Evolutionary conservation across 2,329 filamentous ascomycete genomes (phyloP).

Genomic region (Exophiala oligosperma): DNA sequence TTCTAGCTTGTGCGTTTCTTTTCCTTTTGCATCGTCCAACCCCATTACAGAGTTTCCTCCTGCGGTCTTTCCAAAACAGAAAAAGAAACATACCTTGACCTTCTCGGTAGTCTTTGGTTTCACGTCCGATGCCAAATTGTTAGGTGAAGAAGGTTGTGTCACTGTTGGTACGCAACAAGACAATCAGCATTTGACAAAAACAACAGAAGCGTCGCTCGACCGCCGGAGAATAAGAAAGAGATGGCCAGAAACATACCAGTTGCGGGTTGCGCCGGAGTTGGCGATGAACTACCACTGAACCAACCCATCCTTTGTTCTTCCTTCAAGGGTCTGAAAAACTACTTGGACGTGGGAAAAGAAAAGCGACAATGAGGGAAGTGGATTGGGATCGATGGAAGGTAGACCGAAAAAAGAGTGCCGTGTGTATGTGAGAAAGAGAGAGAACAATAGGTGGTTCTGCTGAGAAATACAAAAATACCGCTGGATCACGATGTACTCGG

Average conservation of each 20-base stretch:
- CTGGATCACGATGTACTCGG: background rate
- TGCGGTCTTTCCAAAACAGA: background rate
- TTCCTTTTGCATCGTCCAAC: too few species aligned
- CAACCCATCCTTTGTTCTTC: slow-evolving; percentile 12
- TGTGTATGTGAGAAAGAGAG: too few species aligned
- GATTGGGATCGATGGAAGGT: too few species aligned
- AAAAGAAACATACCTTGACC: slow-evolving; percentile 25
- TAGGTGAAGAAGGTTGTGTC: slow-evolving; percentile 16
- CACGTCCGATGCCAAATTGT: slow-evolving; percentile 17
- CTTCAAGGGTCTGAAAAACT: too few species aligned
- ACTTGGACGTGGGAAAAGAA: too few species aligned
- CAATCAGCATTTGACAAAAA: background rate
- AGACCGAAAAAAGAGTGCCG: too few species aligned
- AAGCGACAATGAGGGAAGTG: too few species aligned
- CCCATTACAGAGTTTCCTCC: too few species aligned
- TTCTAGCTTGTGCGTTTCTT: too few species aligned
- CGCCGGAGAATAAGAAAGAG: background rate
- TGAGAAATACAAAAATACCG: slow-evolving; percentile 20
- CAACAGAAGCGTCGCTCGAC: too few species aligned
- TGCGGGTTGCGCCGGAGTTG: slow-evolving; percentile 20
- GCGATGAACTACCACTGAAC: slow-evolving; percentile 19
- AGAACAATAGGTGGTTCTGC: background rate
- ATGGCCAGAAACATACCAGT: slow-evolving; percentile 9
- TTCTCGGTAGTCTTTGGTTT: slow-evolving; percentile 19
- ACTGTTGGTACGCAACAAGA: background rate